Evolutionary conservation across 768 basidiomycete genomes (phyloP).

Genomic region (Mycena polygramma): DNA sequence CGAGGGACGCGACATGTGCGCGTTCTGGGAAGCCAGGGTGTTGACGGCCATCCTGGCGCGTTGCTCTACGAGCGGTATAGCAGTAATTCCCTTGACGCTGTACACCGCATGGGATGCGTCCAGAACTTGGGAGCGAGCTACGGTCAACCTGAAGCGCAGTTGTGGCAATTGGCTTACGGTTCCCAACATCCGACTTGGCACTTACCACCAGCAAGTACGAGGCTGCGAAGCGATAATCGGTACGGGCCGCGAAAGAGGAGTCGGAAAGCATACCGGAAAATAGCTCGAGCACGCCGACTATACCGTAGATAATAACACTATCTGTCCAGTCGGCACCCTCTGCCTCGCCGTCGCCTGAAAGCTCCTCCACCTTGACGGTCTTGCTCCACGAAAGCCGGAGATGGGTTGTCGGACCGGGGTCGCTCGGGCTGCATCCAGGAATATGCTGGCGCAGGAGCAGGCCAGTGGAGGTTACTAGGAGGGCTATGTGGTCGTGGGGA

Average conservation of each 20-base stretch:
- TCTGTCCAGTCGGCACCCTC: slow-evolving; percentile 66
- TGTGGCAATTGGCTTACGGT: slow-evolving; percentile 60
- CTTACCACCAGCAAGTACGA: slow-evolving; percentile 85
- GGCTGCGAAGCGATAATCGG: slow-evolving; percentile 54
- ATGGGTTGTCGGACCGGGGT: slow-evolving; percentile 50
- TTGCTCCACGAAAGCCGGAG: slow-evolving; percentile 76
- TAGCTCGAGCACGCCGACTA: slow-evolving; percentile 80
- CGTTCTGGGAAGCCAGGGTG: slow-evolving; percentile 65
- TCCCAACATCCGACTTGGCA: slow-evolving; percentile 71
- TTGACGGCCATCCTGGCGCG: slow-evolving; percentile 69
- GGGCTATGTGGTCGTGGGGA: slow-evolving; percentile 76
- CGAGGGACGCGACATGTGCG: slow-evolving; percentile 59
- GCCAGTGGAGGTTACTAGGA: slow-evolving; percentile 70
- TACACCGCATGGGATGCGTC: slow-evolving; percentile 74
- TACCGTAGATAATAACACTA: slow-evolving; percentile 76
- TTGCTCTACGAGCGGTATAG: slow-evolving; percentile 79
- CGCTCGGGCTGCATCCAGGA: slow-evolving; percentile 41
- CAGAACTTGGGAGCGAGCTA: slow-evolving; percentile 63
- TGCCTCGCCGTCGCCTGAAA: slow-evolving; percentile 50
- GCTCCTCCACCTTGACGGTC: slow-evolving; percentile 64
- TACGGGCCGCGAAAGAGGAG: slow-evolving; percentile 30
- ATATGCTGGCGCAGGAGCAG: slow-evolving; percentile 76
- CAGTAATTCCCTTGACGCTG: slow-evolving; percentile 74
- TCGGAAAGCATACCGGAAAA: slow-evolving; percentile 68
- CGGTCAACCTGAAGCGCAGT: slow-evolving; percentile 21